phyloP scores from a whole-genome alignment of 495 filamentous ascomycete genomes.

The Penicillium cataractarum region DNA sequence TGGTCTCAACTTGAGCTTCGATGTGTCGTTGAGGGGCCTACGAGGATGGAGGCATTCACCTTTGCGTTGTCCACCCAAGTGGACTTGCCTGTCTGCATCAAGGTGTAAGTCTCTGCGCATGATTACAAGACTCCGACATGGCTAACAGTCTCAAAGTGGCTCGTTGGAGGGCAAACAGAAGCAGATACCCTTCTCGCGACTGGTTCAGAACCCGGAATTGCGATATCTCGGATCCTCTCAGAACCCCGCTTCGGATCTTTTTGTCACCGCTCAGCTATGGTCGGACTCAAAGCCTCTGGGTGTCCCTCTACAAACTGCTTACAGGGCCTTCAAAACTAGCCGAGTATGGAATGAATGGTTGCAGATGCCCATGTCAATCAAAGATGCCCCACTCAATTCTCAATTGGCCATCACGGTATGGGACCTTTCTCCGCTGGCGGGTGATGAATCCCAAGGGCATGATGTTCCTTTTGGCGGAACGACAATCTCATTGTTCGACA shows the following conservation, averaged over 20 bases:
- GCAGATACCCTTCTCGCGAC: constrained; percentile 74
- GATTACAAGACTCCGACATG: not conserved
- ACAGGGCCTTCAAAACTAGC: constrained; percentile 80
- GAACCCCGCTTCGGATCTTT: constrained; percentile 79
- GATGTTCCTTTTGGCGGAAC: constrained; percentile 93
- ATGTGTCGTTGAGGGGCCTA: constrained; percentile 5
- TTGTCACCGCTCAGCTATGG: constrained; percentile 90
- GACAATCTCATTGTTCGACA: constrained; percentile 86
- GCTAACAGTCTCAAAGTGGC: constrained; percentile 56
- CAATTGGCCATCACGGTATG: constrained; percentile 93
- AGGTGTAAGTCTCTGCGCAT: constrained; percentile 62
- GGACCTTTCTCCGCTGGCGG: constrained; percentile 83
- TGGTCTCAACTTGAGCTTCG: not conserved
- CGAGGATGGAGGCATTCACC: constrained; percentile 86
- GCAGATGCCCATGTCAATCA: constrained; percentile 78
- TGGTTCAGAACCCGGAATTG: constrained; percentile 76
- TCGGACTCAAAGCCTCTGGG: constrained; percentile 94
- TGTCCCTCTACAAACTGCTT: constrained; percentile 87
- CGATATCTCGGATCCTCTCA: constrained; percentile 82
- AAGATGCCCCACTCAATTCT: constrained; percentile 73
- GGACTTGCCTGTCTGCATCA: constrained; percentile 76
- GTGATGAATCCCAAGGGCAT: constrained; percentile 66
- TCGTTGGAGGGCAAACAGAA: constrained; percentile 85
- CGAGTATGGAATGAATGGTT: constrained; percentile 98
- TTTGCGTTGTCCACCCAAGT: constrained; percentile 86